phyloP scores from a whole-genome alignment of 129 eudicot species.

The Arctium lappa region DNA sequence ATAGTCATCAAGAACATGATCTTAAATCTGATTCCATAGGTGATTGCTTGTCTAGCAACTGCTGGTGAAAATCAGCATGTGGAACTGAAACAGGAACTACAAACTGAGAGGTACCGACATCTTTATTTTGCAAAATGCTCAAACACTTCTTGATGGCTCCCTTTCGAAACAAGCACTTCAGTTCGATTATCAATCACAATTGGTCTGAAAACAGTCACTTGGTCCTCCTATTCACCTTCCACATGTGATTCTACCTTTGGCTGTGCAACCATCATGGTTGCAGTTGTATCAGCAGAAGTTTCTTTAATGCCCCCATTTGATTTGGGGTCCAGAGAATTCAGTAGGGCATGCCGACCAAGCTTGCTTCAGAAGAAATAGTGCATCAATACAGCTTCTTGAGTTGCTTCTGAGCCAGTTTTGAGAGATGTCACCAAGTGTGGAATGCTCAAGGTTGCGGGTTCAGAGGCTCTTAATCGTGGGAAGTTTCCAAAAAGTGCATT shows the following conservation, averaged over 20 bases:
- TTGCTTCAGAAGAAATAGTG: slow-evolving; percentile 86
- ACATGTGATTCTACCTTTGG: slow-evolving; percentile 21
- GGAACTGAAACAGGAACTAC: slow-evolving; percentile 26
- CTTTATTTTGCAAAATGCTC: slow-evolving; percentile 31
- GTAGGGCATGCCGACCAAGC: slow-evolving; percentile 99
- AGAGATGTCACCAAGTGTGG: slow-evolving; percentile 93
- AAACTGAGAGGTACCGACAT: slow-evolving; percentile 12
- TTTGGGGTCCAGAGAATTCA: slow-evolving; percentile 69
- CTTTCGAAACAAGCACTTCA: slow-evolving; percentile 20
- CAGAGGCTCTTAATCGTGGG: slow-evolving; percentile 93
- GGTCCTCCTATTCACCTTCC: slow-evolving; percentile 55
- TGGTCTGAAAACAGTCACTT: slow-evolving; percentile 63
- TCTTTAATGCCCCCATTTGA: slow-evolving; percentile 16
- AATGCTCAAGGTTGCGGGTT: slow-evolving; percentile 95
- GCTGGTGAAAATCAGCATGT: slow-evolving; percentile 7
- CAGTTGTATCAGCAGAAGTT: slow-evolving; percentile 7
- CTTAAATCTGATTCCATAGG: no score
- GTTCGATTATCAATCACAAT: slow-evolving; percentile 40
- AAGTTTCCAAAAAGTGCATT: slow-evolving; percentile 91
- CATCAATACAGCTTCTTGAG: slow-evolving; percentile 99
- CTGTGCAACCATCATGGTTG: slow-evolving; percentile 11
- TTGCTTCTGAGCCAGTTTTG: slow-evolving; percentile 94
- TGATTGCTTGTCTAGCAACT: no score
- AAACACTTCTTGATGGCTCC: slow-evolving; percentile 17
- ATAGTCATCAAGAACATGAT: no score